A percentile compares a stretch with the other conserved stretches of the same genome.
These are phyloP conservation scores for Eucalyptus pauciflora DNA, from an alignment of 345 rosid species.

Conservation along the genomic window DNA sequence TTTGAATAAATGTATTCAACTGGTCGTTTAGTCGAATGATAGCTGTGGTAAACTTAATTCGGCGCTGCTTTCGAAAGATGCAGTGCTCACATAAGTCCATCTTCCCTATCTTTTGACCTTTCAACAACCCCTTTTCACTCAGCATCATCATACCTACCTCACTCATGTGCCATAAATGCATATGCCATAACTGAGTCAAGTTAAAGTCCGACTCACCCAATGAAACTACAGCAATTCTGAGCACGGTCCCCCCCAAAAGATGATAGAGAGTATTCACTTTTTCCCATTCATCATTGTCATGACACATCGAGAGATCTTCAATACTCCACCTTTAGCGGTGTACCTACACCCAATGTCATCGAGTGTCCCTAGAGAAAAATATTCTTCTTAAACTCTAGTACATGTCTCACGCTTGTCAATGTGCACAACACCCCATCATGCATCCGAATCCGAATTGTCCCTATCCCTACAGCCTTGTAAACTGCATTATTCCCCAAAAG, in stretches of 20 bases:
- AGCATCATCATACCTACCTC: accelerated
- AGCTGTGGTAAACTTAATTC: too few species aligned
- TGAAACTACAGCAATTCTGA: accelerated
- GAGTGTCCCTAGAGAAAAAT: too few species aligned
- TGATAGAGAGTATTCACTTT: too few species aligned
- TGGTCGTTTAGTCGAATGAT: too few species aligned
- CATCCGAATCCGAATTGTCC: accelerated
- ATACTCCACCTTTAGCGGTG: accelerated
- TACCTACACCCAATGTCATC: too few species aligned
- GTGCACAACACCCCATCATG: too few species aligned
- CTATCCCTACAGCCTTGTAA: accelerated
- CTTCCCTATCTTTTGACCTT: too few species aligned
- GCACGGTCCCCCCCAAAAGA: accelerated
- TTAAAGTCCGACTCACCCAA: accelerated
- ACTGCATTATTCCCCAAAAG: too few species aligned
- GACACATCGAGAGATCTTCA: too few species aligned
- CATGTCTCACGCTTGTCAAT: too few species aligned
- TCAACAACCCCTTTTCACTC: too few species aligned
- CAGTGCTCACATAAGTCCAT: accelerated
- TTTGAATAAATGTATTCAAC: too few species aligned
- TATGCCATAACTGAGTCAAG: accelerated
- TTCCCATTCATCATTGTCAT: accelerated
- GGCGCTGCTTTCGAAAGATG: accelerated
- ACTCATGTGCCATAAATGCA: accelerated
- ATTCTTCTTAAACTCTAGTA: accelerated